Conservation (phyloP, 176 grass and related monocot genomes). For the Cymbopogon citratus region DNA sequence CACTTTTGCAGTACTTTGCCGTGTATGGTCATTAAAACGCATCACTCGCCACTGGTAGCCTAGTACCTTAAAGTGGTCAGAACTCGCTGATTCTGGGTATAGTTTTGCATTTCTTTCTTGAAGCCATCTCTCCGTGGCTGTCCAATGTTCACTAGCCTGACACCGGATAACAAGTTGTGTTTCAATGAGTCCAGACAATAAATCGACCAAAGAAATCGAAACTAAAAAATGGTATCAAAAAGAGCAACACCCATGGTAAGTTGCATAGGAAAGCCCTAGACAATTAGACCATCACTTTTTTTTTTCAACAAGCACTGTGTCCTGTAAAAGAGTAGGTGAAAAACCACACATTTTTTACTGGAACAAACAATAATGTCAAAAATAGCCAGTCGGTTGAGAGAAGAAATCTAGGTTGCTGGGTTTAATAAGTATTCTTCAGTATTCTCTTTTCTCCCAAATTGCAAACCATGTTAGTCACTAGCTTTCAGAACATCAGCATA, state of each 20-base stretch:
- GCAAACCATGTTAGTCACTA: not conserved
- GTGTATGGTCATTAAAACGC: conserved; percentile 78
- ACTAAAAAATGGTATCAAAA: not conserved
- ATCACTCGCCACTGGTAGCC: conserved; percentile 90
- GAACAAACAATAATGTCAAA: not conserved
- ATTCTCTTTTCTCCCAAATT: not conserved
- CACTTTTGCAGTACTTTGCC: conserved; percentile 80
- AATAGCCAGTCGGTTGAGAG: not conserved
- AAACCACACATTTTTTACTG: not conserved
- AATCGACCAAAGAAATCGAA: not conserved
- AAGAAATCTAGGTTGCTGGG: not conserved
- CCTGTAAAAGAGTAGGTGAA: not conserved
- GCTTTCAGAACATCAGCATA: not conserved
- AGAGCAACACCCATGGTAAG: not conserved
- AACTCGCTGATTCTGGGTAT: conserved; percentile 35
- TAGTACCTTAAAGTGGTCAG: conserved; percentile 64
- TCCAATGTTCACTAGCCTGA: conserved; percentile 52
- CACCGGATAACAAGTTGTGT: not conserved
- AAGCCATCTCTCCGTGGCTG: conserved; percentile 56
- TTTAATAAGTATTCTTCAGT: not conserved
- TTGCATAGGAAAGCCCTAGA: not conserved
- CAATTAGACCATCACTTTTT: not conserved
- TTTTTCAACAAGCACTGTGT: not conserved
- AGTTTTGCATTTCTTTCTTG: conserved; percentile 57
- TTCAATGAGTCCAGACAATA: not conserved